phyloP scores from a whole-genome alignment of 306 rosid species.

The Dalbergia oliveri region DNA sequence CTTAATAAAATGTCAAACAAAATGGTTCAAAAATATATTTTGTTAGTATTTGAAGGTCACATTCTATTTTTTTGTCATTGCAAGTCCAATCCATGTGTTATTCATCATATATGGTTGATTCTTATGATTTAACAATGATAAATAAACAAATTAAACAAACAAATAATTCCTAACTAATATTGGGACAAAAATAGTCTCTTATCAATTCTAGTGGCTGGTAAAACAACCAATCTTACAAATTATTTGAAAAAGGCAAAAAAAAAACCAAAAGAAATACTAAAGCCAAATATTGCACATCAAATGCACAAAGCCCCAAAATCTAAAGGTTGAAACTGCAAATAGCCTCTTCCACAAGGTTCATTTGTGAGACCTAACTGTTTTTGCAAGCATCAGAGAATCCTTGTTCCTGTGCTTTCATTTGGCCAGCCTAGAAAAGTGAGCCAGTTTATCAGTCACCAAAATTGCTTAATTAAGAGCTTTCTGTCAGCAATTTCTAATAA shows the following conservation, averaged over 20 bases:
- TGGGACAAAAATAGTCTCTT: neutral
- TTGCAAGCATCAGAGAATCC: conserved; percentile 46
- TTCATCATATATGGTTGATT: neutral
- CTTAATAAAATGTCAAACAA: too few species aligned
- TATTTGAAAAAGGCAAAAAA: neutral
- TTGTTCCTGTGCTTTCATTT: conserved; percentile 45
- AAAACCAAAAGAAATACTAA: neutral
- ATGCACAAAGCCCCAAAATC: neutral
- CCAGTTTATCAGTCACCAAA: neutral
- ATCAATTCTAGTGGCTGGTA: conserved; percentile 10
- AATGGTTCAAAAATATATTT: neutral
- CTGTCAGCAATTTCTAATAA: neutral
- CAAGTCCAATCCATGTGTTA: neutral
- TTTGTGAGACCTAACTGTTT: conserved; percentile 43
- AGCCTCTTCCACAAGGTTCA: conserved; percentile 28
- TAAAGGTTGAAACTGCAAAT: neutral
- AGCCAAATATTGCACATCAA: neutral
- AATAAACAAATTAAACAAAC: conserved; percentile 2
- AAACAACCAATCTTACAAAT: neutral
- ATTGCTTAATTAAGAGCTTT: too few species aligned
- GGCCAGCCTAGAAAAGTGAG: conserved; percentile 50
- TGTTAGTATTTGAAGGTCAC: neutral
- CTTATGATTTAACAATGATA: conserved; percentile 7
- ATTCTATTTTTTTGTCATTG: too few species aligned
- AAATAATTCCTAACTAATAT: conserved; percentile 2